These are phyloP conservation scores for Pyrrhoderma noxium DNA, from an alignment of 1,284 basidiomycete genomes.

Conservation along the genomic window DNA sequence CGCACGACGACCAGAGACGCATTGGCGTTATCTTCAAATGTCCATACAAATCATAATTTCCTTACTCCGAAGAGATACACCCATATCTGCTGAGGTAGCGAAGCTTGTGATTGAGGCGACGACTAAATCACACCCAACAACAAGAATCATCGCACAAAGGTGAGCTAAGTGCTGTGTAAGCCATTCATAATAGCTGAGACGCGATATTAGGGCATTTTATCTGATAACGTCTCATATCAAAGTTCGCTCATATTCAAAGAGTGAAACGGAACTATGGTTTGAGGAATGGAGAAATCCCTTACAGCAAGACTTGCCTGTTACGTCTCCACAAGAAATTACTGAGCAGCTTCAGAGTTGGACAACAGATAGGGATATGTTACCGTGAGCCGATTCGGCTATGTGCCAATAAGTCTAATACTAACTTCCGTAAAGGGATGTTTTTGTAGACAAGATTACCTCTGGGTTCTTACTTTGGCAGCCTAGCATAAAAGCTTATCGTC, in stretches of 20 bases:
- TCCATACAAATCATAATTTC: slow-evolving; percentile 67
- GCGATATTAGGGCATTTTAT: slow-evolving; percentile 53
- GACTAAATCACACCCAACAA: slow-evolving; percentile 75
- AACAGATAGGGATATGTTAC: neutral
- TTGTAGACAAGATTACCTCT: slow-evolving; percentile 74
- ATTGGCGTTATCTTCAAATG: slow-evolving; percentile 87
- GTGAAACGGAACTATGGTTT: slow-evolving; percentile 67
- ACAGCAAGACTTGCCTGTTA: slow-evolving; percentile 44
- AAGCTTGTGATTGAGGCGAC: slow-evolving; percentile 65
- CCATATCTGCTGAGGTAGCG: slow-evolving; percentile 57
- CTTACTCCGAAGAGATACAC: slow-evolving; percentile 71
- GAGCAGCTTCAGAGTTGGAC: slow-evolving; percentile 36
- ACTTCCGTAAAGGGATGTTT: slow-evolving; percentile 25
- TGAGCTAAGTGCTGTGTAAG: slow-evolving; percentile 30
- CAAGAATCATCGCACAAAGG: slow-evolving; percentile 68
- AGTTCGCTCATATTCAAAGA: slow-evolving; percentile 72
- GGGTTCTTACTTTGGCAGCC: slow-evolving; percentile 86
- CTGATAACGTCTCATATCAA: slow-evolving; percentile 77
- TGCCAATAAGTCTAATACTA: neutral
- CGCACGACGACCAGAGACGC: slow-evolving; percentile 59
- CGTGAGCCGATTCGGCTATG: slow-evolving; percentile 26
- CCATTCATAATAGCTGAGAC: slow-evolving; percentile 16
- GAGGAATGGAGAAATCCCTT: slow-evolving; percentile 78
- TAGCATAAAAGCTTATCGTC: slow-evolving; percentile 63
- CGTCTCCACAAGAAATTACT: slow-evolving; percentile 42